A percentile compares a stretch with the other conserved stretches of the same genome.
Conservation (phyloP, 805 yeast genomes). For the Torulaspora quercuum region DNA sequence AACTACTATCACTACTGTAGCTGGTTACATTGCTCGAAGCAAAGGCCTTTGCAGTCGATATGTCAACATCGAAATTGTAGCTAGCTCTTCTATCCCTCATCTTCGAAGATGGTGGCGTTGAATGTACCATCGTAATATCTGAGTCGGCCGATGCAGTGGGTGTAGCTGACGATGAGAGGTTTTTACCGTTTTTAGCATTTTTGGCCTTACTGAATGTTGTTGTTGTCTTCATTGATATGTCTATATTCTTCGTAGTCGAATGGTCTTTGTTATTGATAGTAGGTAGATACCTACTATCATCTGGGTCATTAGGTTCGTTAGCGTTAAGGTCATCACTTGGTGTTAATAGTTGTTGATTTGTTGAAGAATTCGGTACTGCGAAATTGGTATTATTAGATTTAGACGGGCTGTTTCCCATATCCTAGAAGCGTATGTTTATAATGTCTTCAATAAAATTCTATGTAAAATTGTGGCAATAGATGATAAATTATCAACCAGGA, state of each 20-base stretch:
- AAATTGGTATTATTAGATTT: conserved; percentile 41
- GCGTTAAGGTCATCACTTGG: conserved; percentile 32
- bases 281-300: conserved; percentile 45
- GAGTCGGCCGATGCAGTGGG: conserved; percentile 21
- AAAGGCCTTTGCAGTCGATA: conserved; percentile 38
- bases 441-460: no score
- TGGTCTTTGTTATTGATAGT: conserved; percentile 29
- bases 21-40: conserved; percentile 14
- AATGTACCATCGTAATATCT: conserved; percentile 18
- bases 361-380: conserved; percentile 39
- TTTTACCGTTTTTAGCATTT: conserved; percentile 11
- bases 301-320: conserved; percentile 44
- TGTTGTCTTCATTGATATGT: conserved; percentile 6
- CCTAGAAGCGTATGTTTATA: conserved; percentile 5
- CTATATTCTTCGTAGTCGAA: conserved; percentile 15
- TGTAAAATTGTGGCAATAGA: no score
- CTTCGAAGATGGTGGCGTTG: conserved; percentile 11
- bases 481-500: no score
- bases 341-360: conserved; percentile 33
- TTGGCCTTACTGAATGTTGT: conserved; percentile 9
- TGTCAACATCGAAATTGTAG: conserved; percentile 35
- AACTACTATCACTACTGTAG: conserved; percentile 18
- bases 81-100: conserved; percentile 8
- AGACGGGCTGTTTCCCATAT: conserved; percentile 68
- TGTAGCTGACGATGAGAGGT: conserved; percentile 1